A percentile compares a stretch with the other conserved stretches of the same genome.
Conservation (phyloP, 306 rosid species). For the Cucurbita pepo region DNA sequence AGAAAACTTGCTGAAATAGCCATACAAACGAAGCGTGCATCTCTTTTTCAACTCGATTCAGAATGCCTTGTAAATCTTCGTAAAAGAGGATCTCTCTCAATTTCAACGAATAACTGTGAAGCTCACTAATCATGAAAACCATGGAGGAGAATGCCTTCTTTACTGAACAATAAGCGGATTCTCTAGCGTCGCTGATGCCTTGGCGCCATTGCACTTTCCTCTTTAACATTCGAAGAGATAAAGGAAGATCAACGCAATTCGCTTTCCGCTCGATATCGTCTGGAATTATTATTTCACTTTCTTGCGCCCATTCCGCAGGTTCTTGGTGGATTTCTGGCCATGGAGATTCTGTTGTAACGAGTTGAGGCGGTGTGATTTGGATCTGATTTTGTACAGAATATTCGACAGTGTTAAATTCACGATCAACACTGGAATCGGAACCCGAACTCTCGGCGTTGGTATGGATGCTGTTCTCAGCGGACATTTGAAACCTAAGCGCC, state of each 20-base stretch:
- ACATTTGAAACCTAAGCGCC: slow-evolving; percentile 32
- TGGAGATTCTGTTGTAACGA: slow-evolving; percentile 1
- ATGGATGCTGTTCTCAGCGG: background rate
- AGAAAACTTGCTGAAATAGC: slow-evolving; percentile 61
- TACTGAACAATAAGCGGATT: slow-evolving; percentile 10
- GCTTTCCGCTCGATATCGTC: slow-evolving; percentile 8
- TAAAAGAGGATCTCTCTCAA: slow-evolving; percentile 29
- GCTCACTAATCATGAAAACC: slow-evolving; percentile 15
- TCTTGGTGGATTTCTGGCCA: slow-evolving; percentile 5
- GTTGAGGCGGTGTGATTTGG: slow-evolving; percentile 1
- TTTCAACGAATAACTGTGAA: slow-evolving; percentile 40
- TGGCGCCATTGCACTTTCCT: slow-evolving; percentile 8
- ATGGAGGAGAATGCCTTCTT: slow-evolving; percentile 10
- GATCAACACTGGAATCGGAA: background rate
- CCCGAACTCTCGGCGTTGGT: background rate
- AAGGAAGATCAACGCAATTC: slow-evolving; percentile 8
- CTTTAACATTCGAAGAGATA: slow-evolving; percentile 8
- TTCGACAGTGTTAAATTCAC: background rate
- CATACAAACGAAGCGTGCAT: slow-evolving; percentile 59
- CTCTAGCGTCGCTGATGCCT: slow-evolving; percentile 3
- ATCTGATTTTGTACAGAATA: background rate
- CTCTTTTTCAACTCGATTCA: slow-evolving; percentile 32
- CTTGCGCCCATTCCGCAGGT: background rate
- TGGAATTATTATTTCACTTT: background rate
- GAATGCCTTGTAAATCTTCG: slow-evolving; percentile 40